A percentile compares a stretch with the other conserved stretches of the same genome.
Conservation (phyloP, 2,329 filamentous ascomycete species). For the Grosmannia serpens region DNA sequence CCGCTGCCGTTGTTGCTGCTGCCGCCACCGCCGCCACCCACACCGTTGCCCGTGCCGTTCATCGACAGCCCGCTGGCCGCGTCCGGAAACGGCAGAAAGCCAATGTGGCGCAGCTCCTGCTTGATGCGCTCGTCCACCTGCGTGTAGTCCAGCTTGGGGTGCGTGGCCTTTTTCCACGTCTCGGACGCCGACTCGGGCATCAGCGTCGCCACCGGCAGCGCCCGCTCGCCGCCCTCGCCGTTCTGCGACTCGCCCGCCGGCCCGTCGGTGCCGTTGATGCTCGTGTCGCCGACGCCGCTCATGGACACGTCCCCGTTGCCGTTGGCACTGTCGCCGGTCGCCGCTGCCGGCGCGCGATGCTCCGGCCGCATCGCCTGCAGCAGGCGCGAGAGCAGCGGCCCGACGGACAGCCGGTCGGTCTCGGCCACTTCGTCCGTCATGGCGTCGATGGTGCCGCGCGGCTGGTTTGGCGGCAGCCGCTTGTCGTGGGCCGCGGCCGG, state of each 20-base stretch:
- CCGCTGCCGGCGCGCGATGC: constrained; percentile 39
- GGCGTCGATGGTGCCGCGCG: constrained; percentile 74
- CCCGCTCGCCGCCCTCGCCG: constrained; percentile 32
- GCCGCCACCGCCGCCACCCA: constrained; percentile 1
- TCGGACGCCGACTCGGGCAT: constrained; percentile 69
- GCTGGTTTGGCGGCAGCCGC: constrained; percentile 64
- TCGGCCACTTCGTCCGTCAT: constrained; percentile 80
- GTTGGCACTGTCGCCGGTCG: constrained; percentile 41
- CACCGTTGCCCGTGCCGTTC: constrained; percentile 14
- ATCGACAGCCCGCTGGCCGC: constrained; percentile 9
- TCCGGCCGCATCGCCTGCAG: constrained; percentile 75
- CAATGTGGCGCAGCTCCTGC: constrained; percentile 82
- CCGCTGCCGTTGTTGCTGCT: background rate
- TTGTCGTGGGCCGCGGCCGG: constrained; percentile 33
- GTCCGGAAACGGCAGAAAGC: constrained; percentile 53
- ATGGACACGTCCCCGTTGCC: constrained; percentile 32
- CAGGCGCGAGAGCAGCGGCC: constrained; percentile 72
- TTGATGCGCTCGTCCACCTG: constrained; percentile 85
- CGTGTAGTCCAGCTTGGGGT: constrained; percentile 68
- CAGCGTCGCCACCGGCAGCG: constrained; percentile 58
- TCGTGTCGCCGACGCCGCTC: background rate
- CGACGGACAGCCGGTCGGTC: constrained; percentile 79
- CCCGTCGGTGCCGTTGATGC: background rate
- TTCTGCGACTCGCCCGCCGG: constrained; percentile 26
- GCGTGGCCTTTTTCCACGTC: constrained; percentile 66